Conservation (phyloP, 169 alveolate species). For the Eimeria acervulina region DNA sequence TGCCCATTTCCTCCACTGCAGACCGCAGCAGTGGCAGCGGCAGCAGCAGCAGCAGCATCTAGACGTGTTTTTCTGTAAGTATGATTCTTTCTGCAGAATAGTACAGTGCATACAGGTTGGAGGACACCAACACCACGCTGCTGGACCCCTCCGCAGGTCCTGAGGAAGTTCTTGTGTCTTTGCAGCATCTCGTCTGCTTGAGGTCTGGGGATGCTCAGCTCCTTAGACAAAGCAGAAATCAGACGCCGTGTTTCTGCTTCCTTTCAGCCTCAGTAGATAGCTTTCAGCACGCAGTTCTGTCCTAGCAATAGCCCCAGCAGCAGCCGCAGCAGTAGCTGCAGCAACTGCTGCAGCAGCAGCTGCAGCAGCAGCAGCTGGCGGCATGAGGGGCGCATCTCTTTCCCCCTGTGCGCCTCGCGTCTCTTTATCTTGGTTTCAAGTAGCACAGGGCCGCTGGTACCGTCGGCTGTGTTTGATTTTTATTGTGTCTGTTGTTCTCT, state of each 20-base stretch:
- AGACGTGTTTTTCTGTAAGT: background rate
- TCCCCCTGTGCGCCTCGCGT: slow-evolving; percentile 59
- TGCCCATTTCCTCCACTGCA: background rate
- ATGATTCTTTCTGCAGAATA: too few species aligned
- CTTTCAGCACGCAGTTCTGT: too few species aligned
- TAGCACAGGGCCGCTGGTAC: background rate
- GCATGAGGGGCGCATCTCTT: slow-evolving; percentile 57
- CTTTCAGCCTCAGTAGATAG: background rate
- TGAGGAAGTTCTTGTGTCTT: background rate
- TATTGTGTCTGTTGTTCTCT: background rate
- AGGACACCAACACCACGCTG: too few species aligned
- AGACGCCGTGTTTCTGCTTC: background rate
- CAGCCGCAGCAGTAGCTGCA: too few species aligned
- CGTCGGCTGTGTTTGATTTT: background rate
- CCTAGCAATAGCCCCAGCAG: too few species aligned
- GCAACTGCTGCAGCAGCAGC: too few species aligned
- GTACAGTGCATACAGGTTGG: too few species aligned
- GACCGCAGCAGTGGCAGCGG: background rate
- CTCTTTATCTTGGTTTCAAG: slow-evolving; percentile 32
- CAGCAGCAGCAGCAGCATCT: background rate
- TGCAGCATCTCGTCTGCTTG: background rate
- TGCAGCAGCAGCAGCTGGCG: too few species aligned
- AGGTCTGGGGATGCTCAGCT: background rate
- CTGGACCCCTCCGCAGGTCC: background rate
- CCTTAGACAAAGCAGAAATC: background rate